Conservation (phyloP, 2,329 filamentous ascomycete genomes). For the Pseudocercospora macadamiae region DNA sequence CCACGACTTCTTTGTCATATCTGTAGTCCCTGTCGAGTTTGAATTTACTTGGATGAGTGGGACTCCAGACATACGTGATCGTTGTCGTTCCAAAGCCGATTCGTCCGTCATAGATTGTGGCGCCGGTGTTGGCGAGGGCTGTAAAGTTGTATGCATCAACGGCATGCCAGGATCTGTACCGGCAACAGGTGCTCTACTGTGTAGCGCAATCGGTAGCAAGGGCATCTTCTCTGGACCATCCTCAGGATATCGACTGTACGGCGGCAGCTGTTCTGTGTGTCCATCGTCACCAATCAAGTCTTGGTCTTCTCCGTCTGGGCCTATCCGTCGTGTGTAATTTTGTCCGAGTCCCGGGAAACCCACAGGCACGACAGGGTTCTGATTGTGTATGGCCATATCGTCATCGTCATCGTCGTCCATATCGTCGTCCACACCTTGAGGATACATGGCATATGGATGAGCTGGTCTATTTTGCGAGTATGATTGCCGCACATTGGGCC, state of each 20-base stretch:
- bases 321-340: slow-evolving; percentile 70
- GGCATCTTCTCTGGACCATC: slow-evolving; percentile 61
- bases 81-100: slow-evolving; percentile 27
- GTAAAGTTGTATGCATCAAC: slow-evolving; percentile 38
- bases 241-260: slow-evolving; percentile 87
- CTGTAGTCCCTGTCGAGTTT: slow-evolving; percentile 7
- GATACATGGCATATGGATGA: slow-evolving; percentile 85
- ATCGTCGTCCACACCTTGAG: slow-evolving; percentile 72
- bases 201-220: slow-evolving; percentile 40
- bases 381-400: slow-evolving; percentile 36
- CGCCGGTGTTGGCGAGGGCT: slow-evolving; percentile 33
- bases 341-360: slow-evolving; percentile 72
- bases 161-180: slow-evolving; percentile 39
- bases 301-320: slow-evolving; percentile 82
- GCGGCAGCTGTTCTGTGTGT: slow-evolving; percentile 87
- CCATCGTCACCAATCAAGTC: slow-evolving; percentile 87
- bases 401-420: slow-evolving; percentile 47
- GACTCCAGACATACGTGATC: slow-evolving; percentile 9
- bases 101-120: slow-evolving; percentile 41
- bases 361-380: slow-evolving; percentile 57
- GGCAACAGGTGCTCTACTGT: slow-evolving; percentile 38
- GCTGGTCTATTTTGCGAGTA: slow-evolving; percentile 58
- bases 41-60: slow-evolving; percentile 14
- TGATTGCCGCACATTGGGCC: slow-evolving; percentile 59
- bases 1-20: slow-evolving; percentile 36